Base-by-base conservation (phyloP, 1,284 basidiomycete genomes). In the Moesziomyces parantarcticus region DNA sequence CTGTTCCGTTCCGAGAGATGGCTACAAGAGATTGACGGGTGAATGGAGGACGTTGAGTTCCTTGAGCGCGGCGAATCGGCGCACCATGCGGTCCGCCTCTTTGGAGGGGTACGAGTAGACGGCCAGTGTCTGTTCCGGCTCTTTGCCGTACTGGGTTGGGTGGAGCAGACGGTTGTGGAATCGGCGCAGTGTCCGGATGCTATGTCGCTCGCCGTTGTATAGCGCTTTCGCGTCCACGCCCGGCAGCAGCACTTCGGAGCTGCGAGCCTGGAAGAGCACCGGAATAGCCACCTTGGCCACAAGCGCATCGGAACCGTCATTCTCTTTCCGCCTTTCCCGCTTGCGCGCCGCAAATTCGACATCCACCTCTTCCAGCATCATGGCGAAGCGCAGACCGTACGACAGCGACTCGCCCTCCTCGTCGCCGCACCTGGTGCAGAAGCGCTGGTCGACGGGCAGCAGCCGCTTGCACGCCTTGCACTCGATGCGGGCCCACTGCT, bases 331-430 rank as follows among this genome's bases (percentile, higher is more conserved):
- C 1, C 42, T 44, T 39, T 53, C 43, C 53, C 50, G 60, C 47
- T 63, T 64, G 22, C 64, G 56, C 5, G 51, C 42, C 21, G 56
- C 40, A 22, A 50, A 59, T 22, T 69, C 71, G 7, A 61, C 40
- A 46, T 74, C 71, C 26, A 63, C 48, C 46, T 74, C 71, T 25
- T 74, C 54, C 42, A 74, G 49, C 62, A 74, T 63, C 16, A 74
- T n/a, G 7, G 66, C 66, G 26, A 74, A 74, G 2, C 71, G 61
- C 11, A 74, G 36, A 16, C 62, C 62, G 50, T 66, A 66, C 22
- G 50, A 42, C 3, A 74, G 50, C 18, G 57, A 57, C 22, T 55
- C 55, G 42, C 73, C 73, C 13, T 72, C 73, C 26, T 71, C 73
- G 26, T 75, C 68, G 7, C 51, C 64, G 44, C 73, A 75, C 34